phyloP scores from a whole-genome alignment of 352 stramenopile species.

The Elongisporangium senticosum region DNA sequence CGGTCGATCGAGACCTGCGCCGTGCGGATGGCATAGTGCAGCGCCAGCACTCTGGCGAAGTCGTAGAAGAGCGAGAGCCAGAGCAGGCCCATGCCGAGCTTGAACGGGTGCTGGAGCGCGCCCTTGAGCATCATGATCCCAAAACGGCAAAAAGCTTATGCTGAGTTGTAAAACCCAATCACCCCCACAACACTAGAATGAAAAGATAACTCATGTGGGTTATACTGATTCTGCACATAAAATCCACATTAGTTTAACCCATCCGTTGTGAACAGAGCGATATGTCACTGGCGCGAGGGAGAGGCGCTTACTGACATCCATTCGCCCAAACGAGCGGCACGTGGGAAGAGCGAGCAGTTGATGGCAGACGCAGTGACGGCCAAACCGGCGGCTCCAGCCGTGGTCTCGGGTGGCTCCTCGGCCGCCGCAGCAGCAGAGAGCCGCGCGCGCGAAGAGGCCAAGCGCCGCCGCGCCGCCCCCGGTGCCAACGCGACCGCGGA shows the following conservation, averaged over 20 bases:
- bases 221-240: not conserved
- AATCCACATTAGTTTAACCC: too few species aligned
- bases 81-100: slow-evolving; percentile 43
- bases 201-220: not conserved
- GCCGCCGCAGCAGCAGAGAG: slow-evolving; percentile 11
- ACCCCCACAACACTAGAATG: too few species aligned
- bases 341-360: not conserved
- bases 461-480: slow-evolving; percentile 37
- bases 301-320: not conserved
- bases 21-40: slow-evolving; percentile 44
- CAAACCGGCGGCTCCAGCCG: slow-evolving; percentile 12
- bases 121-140: slow-evolving; percentile 35
- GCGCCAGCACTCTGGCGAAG: slow-evolving; percentile 58
- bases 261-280: not conserved
- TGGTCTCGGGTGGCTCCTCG: slow-evolving; percentile 7
- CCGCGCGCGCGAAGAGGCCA: slow-evolving; percentile 24
- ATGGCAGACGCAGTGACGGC: slow-evolving; percentile 24
- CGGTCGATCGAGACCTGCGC: slow-evolving; percentile 43
- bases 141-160: not conserved
- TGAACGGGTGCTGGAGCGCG: slow-evolving; percentile 53
- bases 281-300: not conserved
- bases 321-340: not conserved
- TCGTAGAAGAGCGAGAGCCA: slow-evolving; percentile 54
- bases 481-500: slow-evolving; percentile 51
- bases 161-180: not conserved